Base-by-base conservation (phyloP, 495 filamentous ascomycete species). In the Glonium stellatum region DNA sequence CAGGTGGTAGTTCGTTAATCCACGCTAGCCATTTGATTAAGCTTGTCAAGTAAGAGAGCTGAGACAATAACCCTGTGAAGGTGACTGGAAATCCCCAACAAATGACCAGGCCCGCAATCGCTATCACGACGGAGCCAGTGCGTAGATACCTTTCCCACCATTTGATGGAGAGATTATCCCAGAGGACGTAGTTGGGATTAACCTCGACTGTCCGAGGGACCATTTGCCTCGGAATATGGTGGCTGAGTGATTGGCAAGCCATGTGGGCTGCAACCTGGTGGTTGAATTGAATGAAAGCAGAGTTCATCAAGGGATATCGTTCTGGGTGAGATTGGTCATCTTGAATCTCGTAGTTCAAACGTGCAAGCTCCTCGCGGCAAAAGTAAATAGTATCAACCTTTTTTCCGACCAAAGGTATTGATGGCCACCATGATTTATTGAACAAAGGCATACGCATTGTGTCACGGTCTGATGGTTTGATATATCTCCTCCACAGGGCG, bases 281-380 rank as follows among this genome's bases (percentile, higher is more conserved):
- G 66, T 97, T 96, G 80, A 98, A 98, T 71, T 98, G 93, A 56
- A 98, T 90, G 67, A 98, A 98, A 13, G 93, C 93, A 12, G 95
- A 96, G 67, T 91, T 97, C 92, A 98, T 96, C 55, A 92, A 76
- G 1, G 93, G 95, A 61, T 88, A 98, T 31, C 84, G 84, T 65
- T 97, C 92, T 0, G 87, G 88, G 35, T 90, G 79, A 63, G 85
- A 77, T 67, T 98, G 95, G 66, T 97, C 95, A 35, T 86, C 75
- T 69, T 97, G 92, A 55, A 98, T 96, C 73, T 97, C 95, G 54
- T 92, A 56, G 66, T 97, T 98, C 25, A 97, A 77, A 19, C 87
- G 84, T 42, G 95, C 92, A 18, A 98, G 72, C 71, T 97, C 90
- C 63, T 84, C 84, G 19, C 93, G 87, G 68, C 90, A 95, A 72